Evolutionary conservation across 257 asterid species (phyloP), one percentile per base, ranked within the genome.

Genomic region (Thymus quinquecostatus): DNA sequence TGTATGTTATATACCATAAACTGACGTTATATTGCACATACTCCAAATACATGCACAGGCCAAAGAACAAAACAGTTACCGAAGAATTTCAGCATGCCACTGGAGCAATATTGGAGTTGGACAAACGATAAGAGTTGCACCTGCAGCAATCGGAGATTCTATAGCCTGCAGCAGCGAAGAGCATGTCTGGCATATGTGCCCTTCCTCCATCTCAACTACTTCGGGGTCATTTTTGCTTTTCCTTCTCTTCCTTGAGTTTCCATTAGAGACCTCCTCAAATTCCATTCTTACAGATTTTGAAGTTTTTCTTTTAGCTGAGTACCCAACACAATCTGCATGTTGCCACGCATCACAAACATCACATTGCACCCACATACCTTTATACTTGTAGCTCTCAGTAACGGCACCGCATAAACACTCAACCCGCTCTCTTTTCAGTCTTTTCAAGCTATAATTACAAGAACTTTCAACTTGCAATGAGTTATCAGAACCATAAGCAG

Each of bases 261-360:
- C 83, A 59, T 7, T 30, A 72, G 70, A 63, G 53, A 13, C 36
- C 58, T 82, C 63, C 63, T 65, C 64, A 53, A 69, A 51, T 58
- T 76, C 71, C 50, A 55, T 79, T 59, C 79, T 82, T 30, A 68
- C 80, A 73, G 83, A 64, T 76, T 75, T 76, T 45, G 83, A 70
- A 34, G 49, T 43, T 74, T 79, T 89, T 73, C 79, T 75, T 80
- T 81, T 81, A n/a, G 77, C 82, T 53, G 97, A 91, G 83, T 84
- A 94, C 30, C 93, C 92, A 75, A 91, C 99, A 84, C 99, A 94
- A 77, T 88, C 89, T 71, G 89, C 97, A 79, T 94, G 97, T 68
- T 89, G 99, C 99, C 99, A 91, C 66, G 97, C 99, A 88, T 94
- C 99, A 80, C 97, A 94, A 43, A 81, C 50, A 83, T 94, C 99